Base-by-base conservation (phyloP, 169 alveolate species). In the Eimeria falciformis region DNA sequence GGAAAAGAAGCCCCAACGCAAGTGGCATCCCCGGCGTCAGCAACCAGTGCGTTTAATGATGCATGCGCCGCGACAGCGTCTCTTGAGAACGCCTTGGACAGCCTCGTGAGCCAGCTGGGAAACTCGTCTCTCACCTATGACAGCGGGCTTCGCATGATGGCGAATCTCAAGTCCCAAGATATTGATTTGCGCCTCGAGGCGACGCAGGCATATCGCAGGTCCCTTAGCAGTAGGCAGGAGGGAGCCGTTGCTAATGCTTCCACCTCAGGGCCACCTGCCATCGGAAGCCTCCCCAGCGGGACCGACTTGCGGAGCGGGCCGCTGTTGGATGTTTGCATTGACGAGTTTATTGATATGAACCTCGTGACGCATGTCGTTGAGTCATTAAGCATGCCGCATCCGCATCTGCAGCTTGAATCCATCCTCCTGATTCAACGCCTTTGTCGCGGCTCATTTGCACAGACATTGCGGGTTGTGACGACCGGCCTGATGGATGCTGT, bases 151-250 rank as follows among this genome's bases (percentile, higher is more conserved):
- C 91, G 91, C 88, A 79, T 91, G 94, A 68, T 81, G 68, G 85
- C 83, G 6, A 81, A 84, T 56, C 56, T 91, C 17, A 78, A 68
- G 69, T 82, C 92, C 11, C 43, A 33, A 45, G 94, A 91, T 21
- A 71, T 81, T 45, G 91, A 85, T 5, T 55, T 77, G 56, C 84
- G 94, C 29, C 94, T 91, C 81, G 94, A 91, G 56, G 94, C 94
- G 27, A 91, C 94, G 37, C 94, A 84, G 71, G 94, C 91, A 58
- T 91, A 82, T 58, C 91, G 94, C 46, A 78, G 91, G 69, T 91
- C 94, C 21, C 88, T 91, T 11, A 81, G 89, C 62, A 82, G 62
- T 83, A 66, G 93, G 17, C 93, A 89, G 40, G 93, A 89, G 65
- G 73, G 77, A 27, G 58, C 89, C 5, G 89, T 55, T 53, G 89